Percentiles rank a stretch among this genome's conserved stretches.
These are phyloP conservation scores for Irineochytrium annulatum DNA, from an alignment of 192 early-diverging fungal species.

Conservation along the genomic window DNA sequence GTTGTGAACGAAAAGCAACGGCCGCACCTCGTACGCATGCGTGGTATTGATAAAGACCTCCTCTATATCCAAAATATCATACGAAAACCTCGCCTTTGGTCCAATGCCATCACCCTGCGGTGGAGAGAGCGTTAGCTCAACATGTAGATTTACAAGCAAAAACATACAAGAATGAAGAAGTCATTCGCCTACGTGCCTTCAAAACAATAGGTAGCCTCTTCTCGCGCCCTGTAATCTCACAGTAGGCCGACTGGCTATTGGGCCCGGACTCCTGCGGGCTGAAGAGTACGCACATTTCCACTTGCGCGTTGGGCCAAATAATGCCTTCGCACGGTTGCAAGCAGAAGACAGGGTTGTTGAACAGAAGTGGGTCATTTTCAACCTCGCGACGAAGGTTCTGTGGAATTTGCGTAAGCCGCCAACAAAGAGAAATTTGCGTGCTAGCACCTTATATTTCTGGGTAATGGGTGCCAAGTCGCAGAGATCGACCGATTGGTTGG, in stretches of 20 bases:
- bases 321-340: slow-evolving; percentile 42
- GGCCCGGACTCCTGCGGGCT: slow-evolving; percentile 35
- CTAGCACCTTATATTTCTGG: slow-evolving; percentile 33
- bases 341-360: slow-evolving; percentile 35
- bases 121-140: too few relatives aligned
- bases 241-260: slow-evolving; percentile 35
- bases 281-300: slow-evolving; percentile 49
- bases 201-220: slow-evolving; percentile 46
- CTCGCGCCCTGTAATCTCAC: slow-evolving; percentile 54
- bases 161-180: slow-evolving; percentile 10
- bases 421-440: slow-evolving; percentile 18
- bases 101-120: slow-evolving; percentile 50
- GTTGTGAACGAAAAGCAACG: background rate
- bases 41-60: slow-evolving; percentile 51
- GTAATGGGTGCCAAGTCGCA: slow-evolving; percentile 26
- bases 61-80: slow-evolving; percentile 47
- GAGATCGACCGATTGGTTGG: slow-evolving; percentile 18
- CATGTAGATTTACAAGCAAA: slow-evolving; percentile 12
- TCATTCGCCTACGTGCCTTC: slow-evolving; percentile 26
- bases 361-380: slow-evolving; percentile 36
- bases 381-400: slow-evolving; percentile 35
- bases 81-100: slow-evolving; percentile 53
- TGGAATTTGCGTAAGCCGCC: slow-evolving; percentile 14
- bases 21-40: slow-evolving; percentile 47
- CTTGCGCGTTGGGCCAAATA: slow-evolving; percentile 51